These are phyloP conservation scores for Ceratopteris richardii DNA, from an alignment of 75 land plant genomes.

Conservation along the genomic window DNA sequence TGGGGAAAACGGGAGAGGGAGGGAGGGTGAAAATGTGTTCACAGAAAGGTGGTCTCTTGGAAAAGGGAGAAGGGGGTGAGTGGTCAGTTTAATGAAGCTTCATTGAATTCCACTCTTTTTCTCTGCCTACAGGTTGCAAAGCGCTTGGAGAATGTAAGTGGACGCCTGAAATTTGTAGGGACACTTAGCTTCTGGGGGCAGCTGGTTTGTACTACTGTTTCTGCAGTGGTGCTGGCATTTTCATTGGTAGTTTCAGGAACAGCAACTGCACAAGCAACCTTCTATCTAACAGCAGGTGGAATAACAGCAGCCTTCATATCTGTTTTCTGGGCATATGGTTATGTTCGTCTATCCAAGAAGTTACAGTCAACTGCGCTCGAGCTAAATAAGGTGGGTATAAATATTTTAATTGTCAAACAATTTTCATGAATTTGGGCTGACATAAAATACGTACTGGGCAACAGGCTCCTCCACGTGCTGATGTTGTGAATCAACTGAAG, in stretches of 20 bases:
- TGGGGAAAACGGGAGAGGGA: too few species aligned
- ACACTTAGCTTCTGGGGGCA: conserved; percentile 93
- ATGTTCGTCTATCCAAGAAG: conserved; percentile 68
- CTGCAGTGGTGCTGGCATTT: conserved; percentile 91
- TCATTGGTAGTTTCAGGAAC: conserved; percentile 73
- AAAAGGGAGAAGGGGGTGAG: too few species aligned
- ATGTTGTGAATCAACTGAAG: conserved; percentile 80
- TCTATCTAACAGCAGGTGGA: conserved; percentile 82
- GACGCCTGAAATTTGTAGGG: conserved; percentile 80
- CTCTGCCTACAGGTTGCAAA: conserved; percentile 80
- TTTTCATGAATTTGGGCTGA: too few species aligned
- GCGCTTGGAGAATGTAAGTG: conserved; percentile 69
- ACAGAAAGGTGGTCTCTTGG: too few species aligned
- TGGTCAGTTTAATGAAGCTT: too few species aligned
- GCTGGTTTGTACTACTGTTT: conserved; percentile 74
- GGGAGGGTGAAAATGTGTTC: too few species aligned
- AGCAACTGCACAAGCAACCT: conserved; percentile 75
- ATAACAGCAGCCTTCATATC: conserved; percentile 94
- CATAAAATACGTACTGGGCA: too few species aligned
- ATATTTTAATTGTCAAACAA: too few species aligned
- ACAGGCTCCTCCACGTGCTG: conserved; percentile 98
- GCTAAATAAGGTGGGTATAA: conserved; percentile 65
- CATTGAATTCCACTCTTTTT: too few species aligned
- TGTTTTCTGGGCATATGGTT: conserved; percentile 97
- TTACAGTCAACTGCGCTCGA: conserved; percentile 63